Percentiles rank a stretch among this genome's conserved stretches.
These are phyloP conservation scores for Phytophthora cactorum DNA, from an alignment of 352 stramenopile species.

Conservation along the genomic window DNA sequence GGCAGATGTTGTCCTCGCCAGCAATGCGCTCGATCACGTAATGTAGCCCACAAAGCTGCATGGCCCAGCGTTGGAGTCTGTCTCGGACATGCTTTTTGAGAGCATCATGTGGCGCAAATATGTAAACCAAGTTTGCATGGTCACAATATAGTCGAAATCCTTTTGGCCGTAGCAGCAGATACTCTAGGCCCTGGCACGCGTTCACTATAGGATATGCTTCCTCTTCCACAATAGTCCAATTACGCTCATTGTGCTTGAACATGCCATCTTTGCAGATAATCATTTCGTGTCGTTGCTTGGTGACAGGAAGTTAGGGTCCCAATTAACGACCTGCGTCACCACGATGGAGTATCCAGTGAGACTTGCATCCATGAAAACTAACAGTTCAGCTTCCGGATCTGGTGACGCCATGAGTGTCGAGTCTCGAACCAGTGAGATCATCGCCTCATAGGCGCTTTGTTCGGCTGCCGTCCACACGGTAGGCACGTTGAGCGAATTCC, in stretches of 20 bases:
- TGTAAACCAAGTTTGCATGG: slow-evolving; percentile 1
- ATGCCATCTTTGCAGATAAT: too few species aligned
- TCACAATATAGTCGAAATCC: slow-evolving; percentile 11
- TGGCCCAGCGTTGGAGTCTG: slow-evolving; percentile 20
- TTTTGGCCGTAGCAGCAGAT: background rate
- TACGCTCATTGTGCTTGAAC: too few species aligned
- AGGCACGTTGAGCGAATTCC: background rate
- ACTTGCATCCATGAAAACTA: background rate
- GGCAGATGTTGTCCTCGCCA: slow-evolving; percentile 7
- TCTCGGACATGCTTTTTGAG: slow-evolving; percentile 6
- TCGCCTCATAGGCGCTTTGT: background rate
- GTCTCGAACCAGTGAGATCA: background rate
- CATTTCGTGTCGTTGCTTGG: too few species aligned
- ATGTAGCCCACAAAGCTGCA: slow-evolving; percentile 9
- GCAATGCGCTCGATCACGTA: slow-evolving; percentile 30
- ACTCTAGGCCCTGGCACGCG: background rate
- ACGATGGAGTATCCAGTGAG: background rate
- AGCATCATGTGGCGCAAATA: background rate
- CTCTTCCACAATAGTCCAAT: background rate
- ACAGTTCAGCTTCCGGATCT: background rate
- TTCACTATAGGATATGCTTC: background rate
- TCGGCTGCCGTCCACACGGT: background rate
- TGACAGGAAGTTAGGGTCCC: too few species aligned
- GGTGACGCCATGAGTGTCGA: background rate
- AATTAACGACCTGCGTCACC: background rate